Evolutionary conservation across 2,329 filamentous ascomycete species (phyloP).

Genomic region (Clonostachys chloroleuca): DNA sequence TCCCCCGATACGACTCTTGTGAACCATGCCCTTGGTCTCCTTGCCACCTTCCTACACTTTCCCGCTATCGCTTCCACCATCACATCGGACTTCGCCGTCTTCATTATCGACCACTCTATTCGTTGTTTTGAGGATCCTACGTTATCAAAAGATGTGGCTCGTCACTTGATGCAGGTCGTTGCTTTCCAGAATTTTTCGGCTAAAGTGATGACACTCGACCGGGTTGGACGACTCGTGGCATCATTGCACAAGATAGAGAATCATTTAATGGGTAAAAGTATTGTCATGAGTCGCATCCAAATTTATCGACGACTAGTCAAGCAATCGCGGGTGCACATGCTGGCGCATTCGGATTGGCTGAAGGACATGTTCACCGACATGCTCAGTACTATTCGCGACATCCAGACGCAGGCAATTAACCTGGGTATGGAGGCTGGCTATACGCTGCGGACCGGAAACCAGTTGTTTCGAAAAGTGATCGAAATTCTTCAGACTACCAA

Average conservation of each 20-base stretch:
- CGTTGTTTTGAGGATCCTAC: constrained; percentile 63
- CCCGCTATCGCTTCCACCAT: constrained; percentile 66
- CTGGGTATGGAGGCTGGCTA: constrained; percentile 70
- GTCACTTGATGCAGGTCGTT: constrained; percentile 76
- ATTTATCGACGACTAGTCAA: constrained; percentile 76
- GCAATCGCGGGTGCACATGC: constrained; percentile 68
- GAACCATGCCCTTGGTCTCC: constrained; percentile 73
- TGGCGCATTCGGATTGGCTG: constrained; percentile 72
- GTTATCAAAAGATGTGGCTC: constrained; percentile 72
- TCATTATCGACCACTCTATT: constrained; percentile 78
- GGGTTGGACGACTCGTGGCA: constrained; percentile 66
- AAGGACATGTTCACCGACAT: constrained; percentile 78
- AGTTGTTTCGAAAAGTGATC: constrained; percentile 61
- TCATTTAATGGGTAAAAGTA: constrained; percentile 73
- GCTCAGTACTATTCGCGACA: constrained; percentile 73
- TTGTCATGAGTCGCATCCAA: constrained; percentile 69
- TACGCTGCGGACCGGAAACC: constrained; percentile 63
- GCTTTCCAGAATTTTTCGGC: constrained; percentile 74
- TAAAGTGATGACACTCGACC: constrained; percentile 68
- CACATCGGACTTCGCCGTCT: constrained; percentile 72
- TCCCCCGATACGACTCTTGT: constrained; percentile 64
- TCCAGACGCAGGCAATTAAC: constrained; percentile 68
- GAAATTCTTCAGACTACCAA: constrained; percentile 52
- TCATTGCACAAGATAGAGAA: constrained; percentile 70
- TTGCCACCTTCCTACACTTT: constrained; percentile 73